Base-by-base conservation (phyloP, 345 rosid species). In the Erodium maritimum region DNA sequence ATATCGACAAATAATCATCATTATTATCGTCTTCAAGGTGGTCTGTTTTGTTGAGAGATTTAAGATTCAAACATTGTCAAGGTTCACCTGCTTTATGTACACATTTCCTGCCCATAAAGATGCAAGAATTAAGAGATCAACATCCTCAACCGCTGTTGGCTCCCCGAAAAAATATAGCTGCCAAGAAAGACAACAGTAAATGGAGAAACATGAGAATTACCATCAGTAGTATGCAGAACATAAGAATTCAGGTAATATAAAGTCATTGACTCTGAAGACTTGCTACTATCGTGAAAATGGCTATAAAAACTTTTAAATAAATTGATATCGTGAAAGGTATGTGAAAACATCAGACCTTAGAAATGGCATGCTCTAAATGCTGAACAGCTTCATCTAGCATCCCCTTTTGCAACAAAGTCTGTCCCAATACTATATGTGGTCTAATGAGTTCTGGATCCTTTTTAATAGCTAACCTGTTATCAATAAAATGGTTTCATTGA, bases 101-200 rank as follows among this genome's bases (percentile, higher is more conserved):
- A 85, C 84, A 51, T 79, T 65, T 52, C 96, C 98, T 50, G 98
- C 93, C 85, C 85, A 85, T 54, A 80, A 86, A 21, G 89, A 91
- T 56, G 95, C 82, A 53, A 81, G 70, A 66, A 91, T 83, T 19
- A 86, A 76, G 61, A 74, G 87, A 77, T 84, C 83, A 13, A 79
- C 59, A 65, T 86, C 71, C 59, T 81, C 88, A 0, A 62, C 75
- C 58, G 65, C 79, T 50, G 77, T 69, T 37, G 80, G 81, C 69
- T 77, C 61, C 19, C 75, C 69, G 56, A 68, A 61, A 65, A 68
- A 67, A 59, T 60, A 70, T 25, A 91, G 80, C 96, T 91, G 84
- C 58, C 48, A 17, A 61, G 61, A 25, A 53, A 58, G 24, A 62
- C 33, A 4, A 3, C 34, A n/a, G 56, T 24, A 12, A 54, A 9